Conservation (phyloP, 148 eudicot genomes). For the Chenopodium quinoa region DNA sequence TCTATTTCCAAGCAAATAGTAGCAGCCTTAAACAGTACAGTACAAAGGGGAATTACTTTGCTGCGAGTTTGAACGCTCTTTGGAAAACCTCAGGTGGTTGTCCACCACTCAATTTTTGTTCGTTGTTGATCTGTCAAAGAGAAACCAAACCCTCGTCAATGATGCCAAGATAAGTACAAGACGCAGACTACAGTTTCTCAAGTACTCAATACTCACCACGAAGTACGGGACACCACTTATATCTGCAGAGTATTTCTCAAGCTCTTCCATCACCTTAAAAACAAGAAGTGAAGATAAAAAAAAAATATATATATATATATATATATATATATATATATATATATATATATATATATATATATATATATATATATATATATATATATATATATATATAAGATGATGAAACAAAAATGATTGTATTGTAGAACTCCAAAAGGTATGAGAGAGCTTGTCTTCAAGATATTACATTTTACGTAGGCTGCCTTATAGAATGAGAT, state of each 20-base stretch:
- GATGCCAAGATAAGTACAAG: neutral
- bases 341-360: no score
- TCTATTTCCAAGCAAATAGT: neutral
- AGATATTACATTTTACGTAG: neutral
- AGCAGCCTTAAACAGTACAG: neutral
- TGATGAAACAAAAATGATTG: neutral
- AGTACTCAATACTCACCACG: constrained; percentile 53
- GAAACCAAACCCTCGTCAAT: neutral
- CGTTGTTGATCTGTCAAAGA: constrained; percentile 66
- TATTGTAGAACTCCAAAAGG: no score
- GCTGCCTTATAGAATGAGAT: neutral
- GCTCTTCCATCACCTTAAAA: constrained; percentile 72
- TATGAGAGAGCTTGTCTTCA: neutral
- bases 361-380: no score
- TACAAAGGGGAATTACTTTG: constrained; percentile 18
- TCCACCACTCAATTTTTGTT: constrained; percentile 70
- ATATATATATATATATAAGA: neutral
- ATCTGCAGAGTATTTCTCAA: constrained; percentile 52
- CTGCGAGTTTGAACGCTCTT: constrained; percentile 58
- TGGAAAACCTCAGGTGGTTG: constrained; percentile 75
- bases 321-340: no score
- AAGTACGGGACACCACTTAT: constrained; percentile 71
- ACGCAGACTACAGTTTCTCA: neutral
- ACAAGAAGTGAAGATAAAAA: neutral
- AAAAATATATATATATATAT: no score